These are phyloP conservation scores for Rutstroemia sp. DNA, from an alignment of 2,329 filamentous ascomycete species.

Conservation along the genomic window DNA sequence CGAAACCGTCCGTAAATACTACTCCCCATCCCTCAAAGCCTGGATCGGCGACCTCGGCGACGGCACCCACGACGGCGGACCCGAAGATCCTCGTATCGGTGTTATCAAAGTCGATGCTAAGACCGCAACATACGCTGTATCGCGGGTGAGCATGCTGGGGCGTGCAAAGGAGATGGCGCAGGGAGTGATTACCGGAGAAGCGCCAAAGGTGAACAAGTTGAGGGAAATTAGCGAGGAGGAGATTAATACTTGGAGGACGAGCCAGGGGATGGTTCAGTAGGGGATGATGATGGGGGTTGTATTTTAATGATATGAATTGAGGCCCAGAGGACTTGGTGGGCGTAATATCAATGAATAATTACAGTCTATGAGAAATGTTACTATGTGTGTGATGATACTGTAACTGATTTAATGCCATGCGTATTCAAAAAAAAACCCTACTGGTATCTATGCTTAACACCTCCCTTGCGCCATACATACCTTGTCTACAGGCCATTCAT, in stretches of 20 bases:
- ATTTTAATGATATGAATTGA: background rate
- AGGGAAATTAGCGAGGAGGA: slow-evolving; percentile 64
- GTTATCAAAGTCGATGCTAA: slow-evolving; percentile 69
- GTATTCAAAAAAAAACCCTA: too few relatives aligned
- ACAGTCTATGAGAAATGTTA: too few relatives aligned
- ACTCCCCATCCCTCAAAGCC: slow-evolving; percentile 65
- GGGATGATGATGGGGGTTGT: background rate
- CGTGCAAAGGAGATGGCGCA: slow-evolving; percentile 66
- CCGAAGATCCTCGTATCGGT: slow-evolving; percentile 73
- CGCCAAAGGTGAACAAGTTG: slow-evolving; percentile 66
- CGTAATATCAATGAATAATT: too few relatives aligned
- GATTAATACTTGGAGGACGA: slow-evolving; percentile 31
- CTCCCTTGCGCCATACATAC: too few relatives aligned
- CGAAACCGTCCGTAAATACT: slow-evolving; percentile 63
- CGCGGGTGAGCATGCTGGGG: slow-evolving; percentile 54
- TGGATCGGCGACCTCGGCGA: slow-evolving; percentile 85
- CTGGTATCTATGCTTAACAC: too few relatives aligned
- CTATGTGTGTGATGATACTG: too few relatives aligned
- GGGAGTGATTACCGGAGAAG: slow-evolving; percentile 64
- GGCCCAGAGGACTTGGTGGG: background rate
- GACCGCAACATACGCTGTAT: slow-evolving; percentile 65
- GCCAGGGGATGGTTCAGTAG: slow-evolving; percentile 5
- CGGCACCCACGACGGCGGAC: slow-evolving; percentile 73
- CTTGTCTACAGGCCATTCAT: too few relatives aligned
- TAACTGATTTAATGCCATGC: too few relatives aligned